phyloP scores from a whole-genome alignment of 2,329 filamentous ascomycete genomes.

The Ciborinia camelliae region DNA sequence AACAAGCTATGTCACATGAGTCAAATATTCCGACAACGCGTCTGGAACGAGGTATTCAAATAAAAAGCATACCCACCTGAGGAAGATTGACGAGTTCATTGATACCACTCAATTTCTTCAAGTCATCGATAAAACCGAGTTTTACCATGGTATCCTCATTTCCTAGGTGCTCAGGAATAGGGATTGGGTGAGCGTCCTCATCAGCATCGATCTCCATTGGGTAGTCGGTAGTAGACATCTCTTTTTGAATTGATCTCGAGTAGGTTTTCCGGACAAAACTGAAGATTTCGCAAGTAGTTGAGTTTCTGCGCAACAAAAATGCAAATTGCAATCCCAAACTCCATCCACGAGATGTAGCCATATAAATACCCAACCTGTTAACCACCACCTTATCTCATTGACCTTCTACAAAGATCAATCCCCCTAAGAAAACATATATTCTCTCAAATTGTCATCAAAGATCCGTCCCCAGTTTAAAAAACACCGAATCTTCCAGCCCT shows the following conservation, averaged over 20 bases:
- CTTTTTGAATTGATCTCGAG: not conserved
- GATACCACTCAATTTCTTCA: conserved; percentile 20
- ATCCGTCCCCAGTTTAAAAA: too few relatives aligned
- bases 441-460: not conserved
- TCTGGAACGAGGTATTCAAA: too few relatives aligned
- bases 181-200: not conserved
- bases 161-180: not conserved
- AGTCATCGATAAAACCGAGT: conserved; percentile 24
- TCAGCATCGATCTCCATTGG: not conserved
- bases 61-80: conserved; percentile 19
- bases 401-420: not conserved
- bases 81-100: conserved; percentile 25
- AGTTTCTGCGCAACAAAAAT: not conserved
- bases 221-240: not conserved
- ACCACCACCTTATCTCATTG: not conserved
- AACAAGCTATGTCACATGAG: conserved; percentile 32
- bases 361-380: not conserved
- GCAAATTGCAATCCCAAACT: too few relatives aligned
- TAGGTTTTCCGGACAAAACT: not conserved
- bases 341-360: not conserved
- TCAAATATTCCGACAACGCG: rapidly evolving
- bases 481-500: not conserved
- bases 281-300: too few relatives aligned
- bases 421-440: too few relatives aligned
- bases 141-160: conserved; percentile 14